Evolutionary conservation across 768 basidiomycete genomes (phyloP).

Genomic region (Panellus pusillus): DNA sequence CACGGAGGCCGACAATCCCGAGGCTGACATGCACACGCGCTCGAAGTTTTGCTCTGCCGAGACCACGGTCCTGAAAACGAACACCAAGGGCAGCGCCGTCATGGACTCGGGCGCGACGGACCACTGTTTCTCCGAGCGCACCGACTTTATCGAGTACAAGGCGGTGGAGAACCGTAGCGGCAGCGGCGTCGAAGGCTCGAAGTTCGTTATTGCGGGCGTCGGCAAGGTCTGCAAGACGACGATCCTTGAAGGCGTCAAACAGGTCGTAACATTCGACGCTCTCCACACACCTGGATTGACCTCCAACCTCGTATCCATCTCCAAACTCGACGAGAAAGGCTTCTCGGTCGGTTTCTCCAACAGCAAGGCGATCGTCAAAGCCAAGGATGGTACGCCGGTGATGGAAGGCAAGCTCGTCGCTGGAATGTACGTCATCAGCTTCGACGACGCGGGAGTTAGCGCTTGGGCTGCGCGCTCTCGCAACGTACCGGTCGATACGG

Average conservation of each 20-base stretch:
- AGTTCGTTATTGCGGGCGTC: neutral
- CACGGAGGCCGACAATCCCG: too few species aligned
- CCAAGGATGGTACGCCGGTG: neutral
- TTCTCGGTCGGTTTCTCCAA: neutral
- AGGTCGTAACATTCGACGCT: neutral
- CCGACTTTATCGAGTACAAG: conserved; percentile 9
- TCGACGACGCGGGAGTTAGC: neutral
- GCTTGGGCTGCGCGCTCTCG: neutral
- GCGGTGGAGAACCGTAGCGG: neutral
- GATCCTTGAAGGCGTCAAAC: neutral
- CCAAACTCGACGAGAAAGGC: neutral
- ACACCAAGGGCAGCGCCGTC: neutral
- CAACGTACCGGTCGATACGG: neutral
- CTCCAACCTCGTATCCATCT: neutral
- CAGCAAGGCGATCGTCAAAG: neutral
- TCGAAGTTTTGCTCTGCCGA: too few species aligned
- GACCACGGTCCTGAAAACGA: too few species aligned
- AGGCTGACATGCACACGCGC: too few species aligned
- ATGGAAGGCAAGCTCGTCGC: neutral
- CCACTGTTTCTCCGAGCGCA: conserved; percentile 7
- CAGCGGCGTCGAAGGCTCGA: conserved; percentile 8
- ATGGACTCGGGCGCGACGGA: conserved; percentile 12
- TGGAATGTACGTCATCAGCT: neutral
- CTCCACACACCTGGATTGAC: neutral
- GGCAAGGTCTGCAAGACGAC: neutral